Evolutionary conservation across 192 early-diverging fungal species (phyloP), one percentile per base, ranked within the genome.

Genomic region (Mortierella hygrophila): DNA sequence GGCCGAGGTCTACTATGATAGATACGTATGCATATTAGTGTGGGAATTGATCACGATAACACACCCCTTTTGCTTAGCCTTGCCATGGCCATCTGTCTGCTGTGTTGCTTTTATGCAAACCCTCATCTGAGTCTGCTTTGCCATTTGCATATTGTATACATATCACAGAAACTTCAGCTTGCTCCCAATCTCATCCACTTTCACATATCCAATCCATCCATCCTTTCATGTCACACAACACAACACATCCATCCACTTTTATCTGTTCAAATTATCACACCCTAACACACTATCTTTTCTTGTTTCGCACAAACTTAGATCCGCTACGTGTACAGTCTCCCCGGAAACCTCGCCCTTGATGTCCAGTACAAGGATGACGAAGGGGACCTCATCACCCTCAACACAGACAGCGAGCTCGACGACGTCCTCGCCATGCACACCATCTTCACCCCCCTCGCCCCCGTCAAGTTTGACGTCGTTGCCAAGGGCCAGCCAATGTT

Each of bases 371-470:
- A 40, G 41, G 82, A 85, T 46, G 82, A 85, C 13, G 82, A 85
- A 68, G 82, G 77, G 6, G 82, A 85, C 46, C 68, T 79, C 32
- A 85, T 85, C 74, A 79, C 77, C 7, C 77, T 85, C 68, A 85
- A 79, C 37, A 85, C 82, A 2, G 82, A 85, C 20, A 76, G 77
- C 44, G 82, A 85, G 54, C 77, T 85, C 5, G 82, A 85, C 9
- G 82, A 85, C 65, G 82, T 85, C 26, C 68, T 85, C 32, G 76
- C 82, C 29, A 79, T 85, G 77, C 82, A 85, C 32, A 69, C 82
- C 21, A 65, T 85, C 21, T 75, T 83, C 49, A 75, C 40, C 3
- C 77, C 79, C 20, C 10, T 76, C 26, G 49, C 77, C 7, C 77
- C 82, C 20, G 82, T 85, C 73, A 79, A 72, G 69, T 85, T 85